Base-by-base conservation (phyloP, 345 rosid species). In the Pugionium cornutum region DNA sequence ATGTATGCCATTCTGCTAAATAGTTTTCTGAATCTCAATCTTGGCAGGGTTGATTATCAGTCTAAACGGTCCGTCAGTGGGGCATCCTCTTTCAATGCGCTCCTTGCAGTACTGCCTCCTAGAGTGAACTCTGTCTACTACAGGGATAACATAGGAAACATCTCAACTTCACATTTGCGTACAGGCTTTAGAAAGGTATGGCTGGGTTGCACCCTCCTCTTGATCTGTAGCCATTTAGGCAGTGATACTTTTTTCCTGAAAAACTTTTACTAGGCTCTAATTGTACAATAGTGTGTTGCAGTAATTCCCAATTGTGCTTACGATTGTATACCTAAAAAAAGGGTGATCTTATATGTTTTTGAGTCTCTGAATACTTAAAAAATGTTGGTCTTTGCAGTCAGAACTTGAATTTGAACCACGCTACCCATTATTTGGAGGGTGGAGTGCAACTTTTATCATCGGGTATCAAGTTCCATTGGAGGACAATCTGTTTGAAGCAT, bases 351-450 rank as follows among this genome's bases (percentile, higher is more conserved):
- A 31, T 44, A 2, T 44, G 51, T 46, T 57, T 63, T 4, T 26
- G 37, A 46, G 50, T 7, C 43, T 30, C 4, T 45, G 30, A 26
- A 62, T 54, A 31, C 63, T 55, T 47, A 18, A 27, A 18, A 33
- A 32, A 45, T 27, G 39, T 53, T 57, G 52, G 53, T 59, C 39
- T 66, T 60, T 78, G 80, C 97, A 91, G 98, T 89, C 97, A 34
- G 96, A 95, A 74, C 98, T 95, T 65, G 97, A 95, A 82, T 78
- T 91, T 47, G 97, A 91, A 72, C 98, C 98, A 2, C 85, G 97
- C 2, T 91, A 91, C 81, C 99, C 99, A 50, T 76, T 95, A 75
- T 87, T 95, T 81, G 99, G 99, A 76, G 98, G 98, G 53, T 95
- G 99, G 99, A 89, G 85, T 74, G 83, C 98, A 52, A 89, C 96